A percentile compares a stretch with the other conserved stretches of the same genome.
Evolutionary conservation across 306 rosid genomes (phyloP).

Genomic region (Quercus engelmannii): DNA sequence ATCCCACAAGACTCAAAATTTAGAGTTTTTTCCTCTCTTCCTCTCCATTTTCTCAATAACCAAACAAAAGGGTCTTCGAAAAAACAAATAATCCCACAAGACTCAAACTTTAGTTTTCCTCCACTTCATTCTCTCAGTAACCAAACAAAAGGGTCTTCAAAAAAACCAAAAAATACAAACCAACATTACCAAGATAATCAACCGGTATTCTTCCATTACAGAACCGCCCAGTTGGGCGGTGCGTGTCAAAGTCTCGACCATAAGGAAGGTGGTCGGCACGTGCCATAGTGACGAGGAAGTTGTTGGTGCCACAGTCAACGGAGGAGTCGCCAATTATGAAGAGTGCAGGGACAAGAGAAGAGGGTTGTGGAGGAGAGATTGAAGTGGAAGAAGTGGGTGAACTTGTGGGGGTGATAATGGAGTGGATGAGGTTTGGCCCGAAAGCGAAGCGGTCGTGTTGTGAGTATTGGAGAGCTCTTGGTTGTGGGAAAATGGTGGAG

Average conservation of each 20-base stretch:
- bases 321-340: conserved; percentile 89
- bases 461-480: conserved; percentile 21
- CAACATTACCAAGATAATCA: conserved; percentile 58
- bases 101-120: background rate
- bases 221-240: conserved; percentile 76
- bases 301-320: conserved; percentile 81
- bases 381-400: conserved; percentile 27
- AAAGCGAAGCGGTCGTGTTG: background rate
- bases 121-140: background rate
- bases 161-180: background rate
- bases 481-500: conserved; percentile 9
- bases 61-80: background rate
- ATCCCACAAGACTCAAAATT: background rate
- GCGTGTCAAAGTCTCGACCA: conserved; percentile 82
- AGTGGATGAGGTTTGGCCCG: background rate
- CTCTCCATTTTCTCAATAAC: background rate
- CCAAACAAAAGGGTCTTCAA: background rate
- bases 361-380: background rate
- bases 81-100: background rate
- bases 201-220: conserved; percentile 84
- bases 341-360: conserved; percentile 57
- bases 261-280: conserved; percentile 81
- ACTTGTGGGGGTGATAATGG: background rate
- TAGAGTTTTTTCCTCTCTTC: background rate
- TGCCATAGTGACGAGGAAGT: conserved; percentile 71